phyloP scores from a whole-genome alignment of 495 filamentous ascomycete genomes.

The Evernia prunastri region DNA sequence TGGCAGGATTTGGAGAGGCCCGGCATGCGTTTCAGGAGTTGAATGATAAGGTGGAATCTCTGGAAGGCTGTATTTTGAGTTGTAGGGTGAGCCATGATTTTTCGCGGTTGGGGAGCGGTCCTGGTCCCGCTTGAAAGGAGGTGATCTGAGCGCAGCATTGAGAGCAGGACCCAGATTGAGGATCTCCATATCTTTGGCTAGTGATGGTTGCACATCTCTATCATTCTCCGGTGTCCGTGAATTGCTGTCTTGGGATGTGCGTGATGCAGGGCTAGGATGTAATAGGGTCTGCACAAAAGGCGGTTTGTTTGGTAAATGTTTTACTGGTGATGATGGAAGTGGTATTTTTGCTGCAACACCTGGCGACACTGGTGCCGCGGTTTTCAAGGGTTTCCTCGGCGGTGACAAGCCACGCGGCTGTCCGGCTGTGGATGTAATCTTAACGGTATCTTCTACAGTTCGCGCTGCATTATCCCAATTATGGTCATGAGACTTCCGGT shows the following conservation, averaged over 20 bases:
- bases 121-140: constrained; percentile 2
- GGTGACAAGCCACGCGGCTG: constrained; percentile 46
- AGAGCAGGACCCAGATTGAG: constrained; percentile 32
- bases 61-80: constrained; percentile 36
- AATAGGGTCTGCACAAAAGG: constrained; percentile 41
- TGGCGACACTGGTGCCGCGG: constrained; percentile 44
- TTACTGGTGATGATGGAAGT: constrained; percentile 45
- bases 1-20: constrained; percentile 33
- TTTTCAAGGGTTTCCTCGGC: constrained; percentile 48
- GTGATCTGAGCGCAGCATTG: constrained; percentile 28
- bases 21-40: constrained; percentile 20
- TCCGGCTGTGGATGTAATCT: constrained; percentile 29
- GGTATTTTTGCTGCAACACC: constrained; percentile 46
- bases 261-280: constrained; percentile 32
- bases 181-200: constrained; percentile 53
- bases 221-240: constrained; percentile 52
- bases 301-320: constrained; percentile 33
- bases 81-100: constrained; percentile 6
- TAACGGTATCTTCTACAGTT: constrained; percentile 31
- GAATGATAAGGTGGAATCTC: constrained; percentile 51
- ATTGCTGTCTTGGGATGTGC: constrained; percentile 31
- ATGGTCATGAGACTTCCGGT: constrained; percentile 9
- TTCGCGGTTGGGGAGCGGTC: constrained; percentile 9
- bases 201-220: constrained; percentile 45
- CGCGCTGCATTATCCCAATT: constrained; percentile 2